Conservation (phyloP, 2,329 filamentous ascomycete species). For the Penicillium palitans region DNA sequence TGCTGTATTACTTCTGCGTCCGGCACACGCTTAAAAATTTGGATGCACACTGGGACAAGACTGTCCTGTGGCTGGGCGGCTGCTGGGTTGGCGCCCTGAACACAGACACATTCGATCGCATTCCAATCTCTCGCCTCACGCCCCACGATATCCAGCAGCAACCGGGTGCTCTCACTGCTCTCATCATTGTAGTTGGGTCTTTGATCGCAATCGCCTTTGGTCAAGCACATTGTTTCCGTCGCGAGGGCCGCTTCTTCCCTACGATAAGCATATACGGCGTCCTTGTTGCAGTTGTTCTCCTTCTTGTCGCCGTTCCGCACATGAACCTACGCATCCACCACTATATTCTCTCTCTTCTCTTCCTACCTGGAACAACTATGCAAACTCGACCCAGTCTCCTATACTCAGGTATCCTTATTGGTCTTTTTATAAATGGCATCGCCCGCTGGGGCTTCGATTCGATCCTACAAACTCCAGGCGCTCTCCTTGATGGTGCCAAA, state of each 20-base stretch:
- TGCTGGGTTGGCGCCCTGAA: slow-evolving; percentile 63
- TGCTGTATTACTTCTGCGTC: slow-evolving; percentile 58
- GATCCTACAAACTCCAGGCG: slow-evolving; percentile 58
- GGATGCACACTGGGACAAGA: slow-evolving; percentile 61
- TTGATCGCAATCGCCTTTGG: slow-evolving; percentile 55
- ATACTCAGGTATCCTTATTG: slow-evolving; percentile 62
- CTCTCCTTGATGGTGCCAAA: slow-evolving; percentile 44
- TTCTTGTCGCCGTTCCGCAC: slow-evolving; percentile 55
- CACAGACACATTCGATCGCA: slow-evolving; percentile 64
- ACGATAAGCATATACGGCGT: slow-evolving; percentile 48
- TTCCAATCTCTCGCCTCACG: slow-evolving; percentile 62
- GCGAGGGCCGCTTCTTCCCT: slow-evolving; percentile 57
- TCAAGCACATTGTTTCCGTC: slow-evolving; percentile 58
- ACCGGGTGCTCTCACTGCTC: slow-evolving; percentile 58
- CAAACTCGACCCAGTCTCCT: slow-evolving; percentile 60
- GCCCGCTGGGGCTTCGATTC: slow-evolving; percentile 64
- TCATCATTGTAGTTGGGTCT: slow-evolving; percentile 54
- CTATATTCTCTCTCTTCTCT: slow-evolving; percentile 60
- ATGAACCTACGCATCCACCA: slow-evolving; percentile 65
- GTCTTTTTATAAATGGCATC: slow-evolving; percentile 63
- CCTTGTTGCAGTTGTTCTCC: slow-evolving; percentile 45
- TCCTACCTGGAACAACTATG: slow-evolving; percentile 59
- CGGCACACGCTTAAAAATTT: slow-evolving; percentile 51
- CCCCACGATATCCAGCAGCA: slow-evolving; percentile 62
- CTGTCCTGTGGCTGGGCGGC: slow-evolving; percentile 60